Conservation (phyloP, 1,139 yeast genomes). For the Nadsonia commutata region DNA sequence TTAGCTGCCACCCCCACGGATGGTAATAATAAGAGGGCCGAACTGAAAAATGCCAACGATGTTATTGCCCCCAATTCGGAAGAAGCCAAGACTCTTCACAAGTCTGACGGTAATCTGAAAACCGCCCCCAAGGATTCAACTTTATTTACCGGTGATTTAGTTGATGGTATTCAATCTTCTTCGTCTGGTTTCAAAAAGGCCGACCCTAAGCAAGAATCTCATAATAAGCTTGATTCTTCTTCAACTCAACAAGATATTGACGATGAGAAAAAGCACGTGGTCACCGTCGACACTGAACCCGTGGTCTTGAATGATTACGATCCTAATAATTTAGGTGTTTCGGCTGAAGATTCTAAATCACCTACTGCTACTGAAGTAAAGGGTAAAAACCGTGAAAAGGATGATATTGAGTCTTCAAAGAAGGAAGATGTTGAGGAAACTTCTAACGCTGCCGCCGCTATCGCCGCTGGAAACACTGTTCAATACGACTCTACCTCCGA, state of each 20-base stretch:
- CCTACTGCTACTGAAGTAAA: background rate
- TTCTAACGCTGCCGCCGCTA: constrained; percentile 1
- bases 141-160: constrained; percentile 14
- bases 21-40: background rate
- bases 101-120: constrained; percentile 21
- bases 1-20: background rate
- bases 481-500: no score
- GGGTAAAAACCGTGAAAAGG: constrained; percentile 5
- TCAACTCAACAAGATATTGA: constrained; percentile 10
- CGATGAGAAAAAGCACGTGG: constrained; percentile 10
- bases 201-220: constrained; percentile 19
- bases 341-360: constrained; percentile 10
- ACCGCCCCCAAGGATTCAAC: constrained; percentile 25
- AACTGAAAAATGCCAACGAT: background rate
- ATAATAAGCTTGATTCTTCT: constrained; percentile 16
- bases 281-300: constrained; percentile 18
- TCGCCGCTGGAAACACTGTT: background rate
- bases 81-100: constrained; percentile 8
- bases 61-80: background rate
- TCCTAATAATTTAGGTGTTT: constrained; percentile 24
- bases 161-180: constrained; percentile 18
- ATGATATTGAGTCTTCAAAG: constrained; percentile 6
- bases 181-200: constrained; percentile 15
- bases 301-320: constrained; percentile 26
- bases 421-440: constrained; percentile 6